Evolutionary conservation across 148 eudicot species (phyloP).

Genomic region (Agrostemma githago): DNA sequence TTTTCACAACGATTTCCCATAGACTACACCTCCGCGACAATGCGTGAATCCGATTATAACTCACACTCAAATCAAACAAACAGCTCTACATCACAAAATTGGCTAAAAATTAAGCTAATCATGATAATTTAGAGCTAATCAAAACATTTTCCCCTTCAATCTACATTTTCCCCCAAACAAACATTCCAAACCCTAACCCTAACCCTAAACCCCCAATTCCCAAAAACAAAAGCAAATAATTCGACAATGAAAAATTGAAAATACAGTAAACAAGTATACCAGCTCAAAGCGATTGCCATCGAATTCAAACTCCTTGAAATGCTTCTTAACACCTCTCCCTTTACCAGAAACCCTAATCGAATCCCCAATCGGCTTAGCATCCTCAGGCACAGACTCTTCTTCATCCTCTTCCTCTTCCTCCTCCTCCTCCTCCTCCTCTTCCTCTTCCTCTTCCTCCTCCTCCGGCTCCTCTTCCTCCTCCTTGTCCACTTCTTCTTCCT

Average conservation of each 20-base stretch:
- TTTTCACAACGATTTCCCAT: neutral
- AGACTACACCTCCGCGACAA: neutral
- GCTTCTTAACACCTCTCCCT: constrained; percentile 45
- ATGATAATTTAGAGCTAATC: no score
- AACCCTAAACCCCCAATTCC: neutral
- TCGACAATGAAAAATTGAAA: neutral
- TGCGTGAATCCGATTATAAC: neutral
- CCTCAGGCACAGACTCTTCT: constrained; percentile 41
- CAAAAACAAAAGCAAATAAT: neutral
- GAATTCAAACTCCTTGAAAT: constrained; percentile 52
- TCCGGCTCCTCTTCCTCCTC: constrained; percentile 28
- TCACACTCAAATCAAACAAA: neutral
- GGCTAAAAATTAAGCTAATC: neutral
- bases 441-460: constrained; percentile 7
- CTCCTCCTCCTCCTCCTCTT: constrained; percentile 22
- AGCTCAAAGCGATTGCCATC: constrained; percentile 56
- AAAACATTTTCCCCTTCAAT: neutral
- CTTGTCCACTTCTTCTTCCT: constrained; percentile 8
- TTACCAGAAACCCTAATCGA: constrained; percentile 64
- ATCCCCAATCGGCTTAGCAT: constrained; percentile 59
- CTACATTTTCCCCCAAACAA: neutral
- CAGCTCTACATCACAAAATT: neutral
- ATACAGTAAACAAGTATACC: constrained; percentile 26
- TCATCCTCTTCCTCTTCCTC: constrained; percentile 41
- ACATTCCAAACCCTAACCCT: neutral